Evolutionary conservation across 257 asterid species (phyloP).

Genomic region (Jaltomata sinuosa): DNA sequence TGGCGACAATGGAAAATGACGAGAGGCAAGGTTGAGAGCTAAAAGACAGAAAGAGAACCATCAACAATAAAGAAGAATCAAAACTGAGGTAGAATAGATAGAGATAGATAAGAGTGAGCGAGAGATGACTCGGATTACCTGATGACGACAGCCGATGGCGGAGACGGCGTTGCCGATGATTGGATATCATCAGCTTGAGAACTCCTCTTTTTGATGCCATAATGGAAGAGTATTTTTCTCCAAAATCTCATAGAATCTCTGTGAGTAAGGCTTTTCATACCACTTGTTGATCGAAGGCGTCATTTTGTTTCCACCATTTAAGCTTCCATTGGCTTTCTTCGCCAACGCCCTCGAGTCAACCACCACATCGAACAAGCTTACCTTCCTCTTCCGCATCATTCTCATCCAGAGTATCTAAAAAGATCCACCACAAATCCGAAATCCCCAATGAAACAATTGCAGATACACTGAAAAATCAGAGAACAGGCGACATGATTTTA

Average conservation of each 20-base stretch:
- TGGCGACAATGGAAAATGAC: neutral
- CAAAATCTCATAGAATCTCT: slow-evolving; percentile 69
- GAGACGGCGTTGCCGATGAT: neutral
- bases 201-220: slow-evolving; percentile 29
- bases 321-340: slow-evolving; percentile 28
- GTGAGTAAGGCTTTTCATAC: slow-evolving; percentile 62
- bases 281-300: slow-evolving; percentile 41
- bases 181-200: neutral
- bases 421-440: neutral
- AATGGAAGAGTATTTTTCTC: slow-evolving; percentile 82
- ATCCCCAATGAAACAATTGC: neutral
- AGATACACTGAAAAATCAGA: neutral
- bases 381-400: slow-evolving; percentile 83
- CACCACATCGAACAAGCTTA: slow-evolving; percentile 84
- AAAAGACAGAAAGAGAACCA: neutral
- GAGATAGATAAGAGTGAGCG: neutral
- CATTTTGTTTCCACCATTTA: slow-evolving; percentile 3
- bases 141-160: neutral
- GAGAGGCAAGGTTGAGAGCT: neutral
- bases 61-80: neutral
- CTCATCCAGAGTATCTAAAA: slow-evolving; percentile 39
- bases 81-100: neutral
- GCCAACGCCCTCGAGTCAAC: slow-evolving; percentile 44
- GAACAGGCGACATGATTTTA: neutral
- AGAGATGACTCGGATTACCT: neutral